phyloP scores from a whole-genome alignment of 2,329 filamentous ascomycete genomes.

The Paecilomyces sp. region DNA sequence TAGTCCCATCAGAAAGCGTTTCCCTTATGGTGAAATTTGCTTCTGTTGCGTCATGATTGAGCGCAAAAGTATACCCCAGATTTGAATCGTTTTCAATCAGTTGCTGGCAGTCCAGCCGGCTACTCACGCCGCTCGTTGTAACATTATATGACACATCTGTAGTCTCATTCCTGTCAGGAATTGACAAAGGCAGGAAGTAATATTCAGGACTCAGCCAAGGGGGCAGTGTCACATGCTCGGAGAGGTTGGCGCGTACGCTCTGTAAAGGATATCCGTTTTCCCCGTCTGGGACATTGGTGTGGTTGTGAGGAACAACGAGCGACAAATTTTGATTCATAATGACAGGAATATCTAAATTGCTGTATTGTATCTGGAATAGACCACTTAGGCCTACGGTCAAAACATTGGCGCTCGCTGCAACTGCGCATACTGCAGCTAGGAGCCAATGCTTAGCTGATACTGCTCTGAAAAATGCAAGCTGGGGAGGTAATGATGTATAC shows the following conservation, averaged over 20 bases:
- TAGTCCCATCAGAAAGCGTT: neutral
- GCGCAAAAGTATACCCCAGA: neutral
- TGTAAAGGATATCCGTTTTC: conserved; percentile 31
- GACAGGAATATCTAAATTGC: neutral
- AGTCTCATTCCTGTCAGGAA: neutral
- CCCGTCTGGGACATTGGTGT: conserved; percentile 17
- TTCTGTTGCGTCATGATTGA: neutral
- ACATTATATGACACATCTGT: conserved; percentile 12
- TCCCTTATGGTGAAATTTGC: neutral
- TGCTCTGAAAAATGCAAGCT: conserved; percentile 43
- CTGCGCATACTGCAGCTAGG: conserved; percentile 40
- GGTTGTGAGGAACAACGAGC: neutral
- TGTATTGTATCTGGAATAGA: conserved; percentile 31
- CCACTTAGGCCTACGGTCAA: conserved; percentile 47
- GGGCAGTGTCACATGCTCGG: conserved; percentile 36
- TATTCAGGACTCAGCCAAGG: conserved; percentile 42
- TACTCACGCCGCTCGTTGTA: conserved; percentile 26
- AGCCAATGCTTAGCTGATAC: conserved; percentile 39
- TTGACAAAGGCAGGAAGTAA: conserved; percentile 43
- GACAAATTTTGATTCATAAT: neutral
- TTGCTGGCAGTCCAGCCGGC: conserved; percentile 24
- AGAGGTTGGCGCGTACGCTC: conserved; percentile 40
- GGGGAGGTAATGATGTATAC: conserved; percentile 52
- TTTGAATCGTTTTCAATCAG: conserved; percentile 9
- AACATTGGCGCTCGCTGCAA: conserved; percentile 46